Conservation (phyloP, 2,329 filamentous ascomycete genomes). For the Hypomyces rosellus region DNA sequence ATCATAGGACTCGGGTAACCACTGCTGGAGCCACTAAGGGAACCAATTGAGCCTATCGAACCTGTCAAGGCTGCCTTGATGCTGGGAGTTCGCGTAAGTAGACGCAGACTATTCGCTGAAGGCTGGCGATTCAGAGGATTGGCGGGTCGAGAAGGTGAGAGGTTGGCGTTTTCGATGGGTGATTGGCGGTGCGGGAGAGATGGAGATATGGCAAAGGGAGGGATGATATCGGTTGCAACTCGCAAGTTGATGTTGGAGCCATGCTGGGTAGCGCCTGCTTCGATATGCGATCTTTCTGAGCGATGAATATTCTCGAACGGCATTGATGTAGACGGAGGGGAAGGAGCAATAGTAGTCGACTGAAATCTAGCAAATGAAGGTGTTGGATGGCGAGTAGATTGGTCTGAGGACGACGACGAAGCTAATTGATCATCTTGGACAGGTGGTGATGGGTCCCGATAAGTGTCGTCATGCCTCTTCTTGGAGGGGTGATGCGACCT, state of each 20-base stretch:
- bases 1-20: slow-evolving; percentile 67
- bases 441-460: neutral
- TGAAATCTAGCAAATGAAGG: slow-evolving; percentile 20
- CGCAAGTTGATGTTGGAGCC: neutral
- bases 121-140: slow-evolving; percentile 22
- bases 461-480: neutral
- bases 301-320: slow-evolving; percentile 2
- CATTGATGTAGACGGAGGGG: slow-evolving; percentile 23
- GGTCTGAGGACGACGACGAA: neutral
- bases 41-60: slow-evolving; percentile 33
- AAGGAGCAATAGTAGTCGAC: slow-evolving; percentile 26
- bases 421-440: slow-evolving; percentile 6
- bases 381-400: slow-evolving; percentile 17
- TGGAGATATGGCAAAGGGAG: slow-evolving; percentile 14
- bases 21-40: slow-evolving; percentile 55
- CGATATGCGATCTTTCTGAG: neutral
- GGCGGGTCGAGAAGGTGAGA: slow-evolving; percentile 24
- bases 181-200: slow-evolving; percentile 25
- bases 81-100: slow-evolving; percentile 54
- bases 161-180: slow-evolving; percentile 28
- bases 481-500: slow-evolving; percentile 6
- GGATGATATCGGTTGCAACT: slow-evolving; percentile 11
- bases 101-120: slow-evolving; percentile 34
- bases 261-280: neutral
- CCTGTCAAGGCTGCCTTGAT: slow-evolving; percentile 50